These are phyloP conservation scores for Cavenderia fasciculata DNA, from an alignment of 78 protist genomes.

Conservation along the genomic window DNA sequence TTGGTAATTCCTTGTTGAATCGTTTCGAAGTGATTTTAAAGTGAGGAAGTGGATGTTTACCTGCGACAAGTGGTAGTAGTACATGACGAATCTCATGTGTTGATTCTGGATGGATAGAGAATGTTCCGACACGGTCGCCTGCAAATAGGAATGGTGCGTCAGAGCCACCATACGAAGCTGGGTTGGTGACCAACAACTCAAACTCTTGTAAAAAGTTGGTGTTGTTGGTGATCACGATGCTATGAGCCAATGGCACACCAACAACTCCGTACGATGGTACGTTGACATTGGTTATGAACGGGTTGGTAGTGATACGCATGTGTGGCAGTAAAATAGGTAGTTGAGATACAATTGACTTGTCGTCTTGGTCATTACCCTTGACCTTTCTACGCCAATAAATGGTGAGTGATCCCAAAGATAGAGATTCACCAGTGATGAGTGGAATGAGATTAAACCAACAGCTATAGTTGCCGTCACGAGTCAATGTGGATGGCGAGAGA, in stretches of 20 bases:
- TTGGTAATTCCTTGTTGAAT: slow-evolving; percentile 68
- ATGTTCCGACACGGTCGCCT: slow-evolving; percentile 37
- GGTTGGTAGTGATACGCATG: slow-evolving; percentile 28
- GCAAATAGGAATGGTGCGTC: slow-evolving; percentile 59
- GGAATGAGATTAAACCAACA: slow-evolving; percentile 64
- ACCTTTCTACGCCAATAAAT: slow-evolving; percentile 32
- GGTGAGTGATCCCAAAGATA: slow-evolving; percentile 23
- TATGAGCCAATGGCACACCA: slow-evolving; percentile 25
- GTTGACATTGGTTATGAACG: slow-evolving; percentile 16
- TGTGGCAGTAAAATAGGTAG: slow-evolving; percentile 47
- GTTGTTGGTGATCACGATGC: slow-evolving; percentile 31
- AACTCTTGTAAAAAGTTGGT: slow-evolving; percentile 66
- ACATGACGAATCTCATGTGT: slow-evolving; percentile 63
- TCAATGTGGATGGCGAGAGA: neutral
- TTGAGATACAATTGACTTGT: neutral
- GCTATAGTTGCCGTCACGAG: slow-evolving; percentile 28
- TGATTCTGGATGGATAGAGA: slow-evolving; percentile 59
- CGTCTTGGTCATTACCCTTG: neutral
- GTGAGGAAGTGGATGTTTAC: slow-evolving; percentile 64
- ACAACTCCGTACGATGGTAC: slow-evolving; percentile 48
- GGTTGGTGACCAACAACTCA: slow-evolving; percentile 42
- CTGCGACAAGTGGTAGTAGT: slow-evolving; percentile 61
- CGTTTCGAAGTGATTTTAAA: slow-evolving; percentile 49
- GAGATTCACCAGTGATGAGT: slow-evolving; percentile 39
- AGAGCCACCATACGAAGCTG: slow-evolving; percentile 40